Base-by-base conservation (phyloP, 2,329 filamentous ascomycete species). In the Laburnicola sp. region DNA sequence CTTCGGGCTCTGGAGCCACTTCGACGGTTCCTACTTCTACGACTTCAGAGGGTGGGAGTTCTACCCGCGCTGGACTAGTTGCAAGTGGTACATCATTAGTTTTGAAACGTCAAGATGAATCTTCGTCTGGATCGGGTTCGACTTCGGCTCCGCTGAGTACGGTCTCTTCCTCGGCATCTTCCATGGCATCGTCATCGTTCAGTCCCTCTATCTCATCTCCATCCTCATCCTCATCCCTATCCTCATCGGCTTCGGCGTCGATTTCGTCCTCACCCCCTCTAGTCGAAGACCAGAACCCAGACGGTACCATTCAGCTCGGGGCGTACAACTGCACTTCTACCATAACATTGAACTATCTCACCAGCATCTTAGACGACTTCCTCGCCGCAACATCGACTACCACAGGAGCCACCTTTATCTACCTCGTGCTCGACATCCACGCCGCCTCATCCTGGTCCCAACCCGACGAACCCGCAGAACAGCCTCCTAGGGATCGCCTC, bases 341-440 rank as follows among this genome's bases (percentile, higher is more conserved):
- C 3, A 74, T 84, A 41, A 78, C 80, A 46, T 57, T 86, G 2
- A 72, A 73, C 4, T 72, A 77, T 2, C 69, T 87, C 21, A 74
- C 79, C 1, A 62, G 59, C 4, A 58, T 85, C 10, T 62, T 86
- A 6, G 61, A 72, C n/a, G 75, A 77, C 38, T 86, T 83, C 57
- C 74, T 86, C 39, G 62, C 72, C 9, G 63, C 66, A 4, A 86
- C 83, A 4, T 74, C 78, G 30, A 80, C 79, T 30, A 81, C 80
- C 4, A 69, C 85, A 30, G 78, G 78, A 21, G 82, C 83, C 1
- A 78, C 78, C 36, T 69, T 83, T 6, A 70, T 77, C 1, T 80
- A 79, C 56, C 58, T 87, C 1, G 75, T 78, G 3, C 65, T 87
- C 48, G 86, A 87, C 63, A 61, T 87, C 5, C 84, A 87, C 71